Evolutionary conservation across 2,329 filamentous ascomycete species (phyloP).

Genomic region (Arthroderma uncinatum): DNA sequence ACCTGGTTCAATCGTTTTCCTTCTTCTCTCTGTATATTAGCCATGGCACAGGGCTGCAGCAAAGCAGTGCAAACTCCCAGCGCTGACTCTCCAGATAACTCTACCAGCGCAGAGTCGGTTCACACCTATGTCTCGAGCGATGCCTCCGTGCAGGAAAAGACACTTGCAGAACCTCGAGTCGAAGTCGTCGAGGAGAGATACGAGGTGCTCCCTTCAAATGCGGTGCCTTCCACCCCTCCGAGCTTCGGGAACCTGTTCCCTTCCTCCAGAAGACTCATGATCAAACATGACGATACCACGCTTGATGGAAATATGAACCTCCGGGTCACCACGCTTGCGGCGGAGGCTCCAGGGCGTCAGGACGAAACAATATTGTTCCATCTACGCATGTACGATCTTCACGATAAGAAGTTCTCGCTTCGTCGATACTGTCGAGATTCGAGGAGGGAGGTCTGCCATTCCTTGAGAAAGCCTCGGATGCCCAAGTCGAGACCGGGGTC

Average conservation of each 20-base stretch:
- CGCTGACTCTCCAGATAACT: background rate
- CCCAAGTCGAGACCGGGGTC: constrained; percentile 41
- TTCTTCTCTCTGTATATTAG: background rate
- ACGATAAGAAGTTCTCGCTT: constrained; percentile 75
- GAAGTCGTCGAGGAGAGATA: constrained; percentile 41
- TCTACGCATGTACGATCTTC: constrained; percentile 84
- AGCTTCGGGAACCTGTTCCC: constrained; percentile 82
- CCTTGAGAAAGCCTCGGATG: constrained; percentile 58
- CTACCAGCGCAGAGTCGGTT: constrained; percentile 43
- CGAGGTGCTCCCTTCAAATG: constrained; percentile 52
- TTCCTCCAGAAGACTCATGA: constrained; percentile 64
- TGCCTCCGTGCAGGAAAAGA: constrained; percentile 44
- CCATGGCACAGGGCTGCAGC: background rate
- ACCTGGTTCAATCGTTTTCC: background rate
- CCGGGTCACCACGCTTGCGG: constrained; percentile 67
- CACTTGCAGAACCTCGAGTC: constrained; percentile 38
- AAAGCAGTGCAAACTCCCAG: background rate
- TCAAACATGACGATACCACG: constrained; percentile 83
- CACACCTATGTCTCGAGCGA: constrained; percentile 72
- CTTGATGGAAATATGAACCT: constrained; percentile 95
- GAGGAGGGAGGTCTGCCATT: constrained; percentile 82
- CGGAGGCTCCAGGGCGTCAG: constrained; percentile 41
- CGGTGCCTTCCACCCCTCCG: constrained; percentile 64
- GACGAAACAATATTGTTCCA: constrained; percentile 75
- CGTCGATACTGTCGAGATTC: constrained; percentile 87